Evolutionary conservation across 202 grass and related monocot species (phyloP), one percentile per base, ranked within the genome.

Genomic region (Carex sylvatica): DNA sequence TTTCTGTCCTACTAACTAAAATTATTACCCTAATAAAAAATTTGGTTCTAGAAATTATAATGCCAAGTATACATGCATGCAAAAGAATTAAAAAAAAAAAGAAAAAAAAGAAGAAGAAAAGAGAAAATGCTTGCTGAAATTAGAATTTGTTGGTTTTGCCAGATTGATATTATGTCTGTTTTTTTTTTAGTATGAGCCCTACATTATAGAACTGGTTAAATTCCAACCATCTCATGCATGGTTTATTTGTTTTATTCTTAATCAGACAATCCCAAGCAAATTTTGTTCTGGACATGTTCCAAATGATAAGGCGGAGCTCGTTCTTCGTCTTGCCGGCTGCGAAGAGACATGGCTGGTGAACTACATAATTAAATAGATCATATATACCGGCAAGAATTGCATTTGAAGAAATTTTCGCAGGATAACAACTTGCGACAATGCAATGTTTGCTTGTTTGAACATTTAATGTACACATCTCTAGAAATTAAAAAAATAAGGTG

Each of bases 381-480:
- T 51, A n/a, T n/a, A n/a, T n/a, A 51, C 18, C 44, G 44, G 3
- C 42, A 49, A 26, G 70, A 73, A 9, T 26, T 73, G 20, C 8
- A 26, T 4, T 7, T 73, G 10, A 52, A 14, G 11, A 14, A 73
- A 16, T 26, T 73, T 28, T 24, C 5, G 11, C 20, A 0, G 10
- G 70, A 73, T 26, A 51, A 26, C 44, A 52, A 26, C 44, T 51
- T 73, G 40, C 70, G 11, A 51, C 22, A n/a, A 14, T 44, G 44
- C 3, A 22, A 73, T 2, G 8, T 73, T 12, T 73, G 70, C 46
- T 53, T 74, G 46, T 74, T 74, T 52, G 70, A 73, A 26, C n/a
- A 24, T 73, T 74, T 26, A 30, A 52, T 49, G 67, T 70, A 44
- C 35, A 70, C 67, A 70, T 70, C 67, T 70, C 67, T 70, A 46